phyloP scores from a whole-genome alignment of 2,329 filamentous ascomycete species.

The Colletotrichum neosansevieriae region DNA sequence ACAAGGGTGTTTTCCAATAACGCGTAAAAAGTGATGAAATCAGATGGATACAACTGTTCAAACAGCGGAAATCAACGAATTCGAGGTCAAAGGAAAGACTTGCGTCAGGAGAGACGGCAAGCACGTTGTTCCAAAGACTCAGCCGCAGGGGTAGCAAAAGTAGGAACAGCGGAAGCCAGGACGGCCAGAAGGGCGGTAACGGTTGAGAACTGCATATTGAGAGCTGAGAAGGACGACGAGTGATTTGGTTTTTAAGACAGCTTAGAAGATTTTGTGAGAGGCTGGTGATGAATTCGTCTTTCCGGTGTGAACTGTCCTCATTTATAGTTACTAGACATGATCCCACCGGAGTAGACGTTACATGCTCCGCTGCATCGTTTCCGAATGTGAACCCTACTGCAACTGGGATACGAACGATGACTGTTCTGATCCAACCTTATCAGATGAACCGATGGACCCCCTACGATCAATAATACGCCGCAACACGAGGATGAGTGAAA shows the following conservation, averaged over 20 bases:
- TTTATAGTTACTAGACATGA: background rate
- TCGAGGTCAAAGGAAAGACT: background rate
- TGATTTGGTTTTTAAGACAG: background rate
- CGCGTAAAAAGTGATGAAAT: too few species aligned
- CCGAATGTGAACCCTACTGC: background rate
- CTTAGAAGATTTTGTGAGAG: background rate
- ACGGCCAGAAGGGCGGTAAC: slow-evolving; percentile 61
- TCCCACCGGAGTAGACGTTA: background rate
- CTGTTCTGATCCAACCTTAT: slow-evolving; percentile 11
- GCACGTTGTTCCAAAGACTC: slow-evolving; percentile 1
- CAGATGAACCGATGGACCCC: background rate
- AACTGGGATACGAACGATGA: background rate
- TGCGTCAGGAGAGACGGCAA: background rate
- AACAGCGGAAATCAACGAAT: too few species aligned
- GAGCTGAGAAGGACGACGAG: background rate
- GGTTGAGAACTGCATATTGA: slow-evolving; percentile 59
- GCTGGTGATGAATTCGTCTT: background rate
- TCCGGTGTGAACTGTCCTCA: background rate
- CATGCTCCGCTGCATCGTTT: background rate
- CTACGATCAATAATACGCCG: background rate
- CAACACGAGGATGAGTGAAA: background rate
- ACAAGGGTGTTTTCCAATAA: too few species aligned
- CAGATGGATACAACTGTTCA: too few species aligned
- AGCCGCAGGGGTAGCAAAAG: background rate
- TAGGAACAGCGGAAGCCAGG: slow-evolving; percentile 47